Evolutionary conservation across 1,284 basidiomycete genomes (phyloP), one percentile per base, ranked within the genome.

Genomic region (Apiotrichum akiyoshidainum): DNA sequence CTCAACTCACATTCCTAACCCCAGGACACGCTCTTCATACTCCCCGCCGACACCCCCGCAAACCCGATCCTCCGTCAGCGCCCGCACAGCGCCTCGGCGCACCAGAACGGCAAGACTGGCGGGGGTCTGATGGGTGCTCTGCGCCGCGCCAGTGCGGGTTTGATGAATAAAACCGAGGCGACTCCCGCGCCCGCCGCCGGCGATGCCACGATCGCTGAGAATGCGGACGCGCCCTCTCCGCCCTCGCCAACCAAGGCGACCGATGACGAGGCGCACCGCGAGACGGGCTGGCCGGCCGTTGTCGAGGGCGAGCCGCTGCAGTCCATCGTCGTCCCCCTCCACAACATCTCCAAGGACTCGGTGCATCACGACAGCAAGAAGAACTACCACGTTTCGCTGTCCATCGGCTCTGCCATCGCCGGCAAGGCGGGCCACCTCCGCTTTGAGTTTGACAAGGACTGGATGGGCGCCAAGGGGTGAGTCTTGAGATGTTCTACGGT

Each of bases 361-460:
- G 40, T 58, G 11, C 39, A 39, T 34, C 40, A 51, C 21, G 42
- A 31, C 40, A 46, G 44, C 42, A 52, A 50, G 46, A 47, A 48
- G 33, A 46, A 46, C 46, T 53, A 21, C 41, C 42, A 48, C 40
- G 53, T 61, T 22, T 34, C 47, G 11, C 48, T 54, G 21, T 41
- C 26, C 16, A 52, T 64, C 21, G 44, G 35, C 31, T 52, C 46
- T 12, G 60, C 58, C 33, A 42, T 58, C 11, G 46, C 52, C 1
- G 64, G 60, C 42, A 73, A 72, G 59, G 57, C 66, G 0, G 74
- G 74, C 9, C 55, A 55, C 22, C 65, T 76, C 67, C 67, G 65
- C 51, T 72, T 76, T 58, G 72, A 75, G 54, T 76, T 76, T 61
- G 68, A 71, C 67, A 70, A 69, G 55, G 74, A 73, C 56, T 76